Conservation (phyloP, 2,329 filamentous ascomycete species). For the Apiospora pterosperma region DNA sequence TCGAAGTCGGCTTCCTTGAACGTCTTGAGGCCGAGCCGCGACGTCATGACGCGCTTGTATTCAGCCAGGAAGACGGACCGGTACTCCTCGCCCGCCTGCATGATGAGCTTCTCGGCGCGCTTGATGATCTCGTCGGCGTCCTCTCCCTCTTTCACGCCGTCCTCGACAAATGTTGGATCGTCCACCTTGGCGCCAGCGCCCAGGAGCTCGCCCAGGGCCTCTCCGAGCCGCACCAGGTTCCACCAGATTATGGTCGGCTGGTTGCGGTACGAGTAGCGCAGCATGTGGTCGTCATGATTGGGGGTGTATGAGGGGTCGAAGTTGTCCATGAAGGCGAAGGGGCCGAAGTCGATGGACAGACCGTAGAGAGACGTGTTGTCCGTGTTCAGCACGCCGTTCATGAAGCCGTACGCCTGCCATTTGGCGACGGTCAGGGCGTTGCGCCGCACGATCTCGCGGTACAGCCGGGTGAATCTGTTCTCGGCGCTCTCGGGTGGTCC, state of each 20-base stretch:
- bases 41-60: conserved; percentile 82
- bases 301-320: conserved; percentile 95
- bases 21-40: conserved; percentile 71
- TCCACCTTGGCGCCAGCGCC: conserved; percentile 74
- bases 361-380: conserved; percentile 94
- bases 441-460: conserved; percentile 78
- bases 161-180: conserved; percentile 62
- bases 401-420: conserved; percentile 99
- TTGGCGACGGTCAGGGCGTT: conserved; percentile 86
- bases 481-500: conserved; percentile 67
- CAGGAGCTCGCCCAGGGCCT: conserved; percentile 83
- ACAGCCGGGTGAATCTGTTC: conserved; percentile 84
- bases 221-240: conserved; percentile 90
- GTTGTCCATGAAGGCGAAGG: conserved; percentile 96
- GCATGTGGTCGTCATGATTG: conserved; percentile 87
- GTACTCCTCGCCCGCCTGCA: conserved; percentile 79
- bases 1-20: conserved; percentile 75
- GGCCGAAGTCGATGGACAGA: conserved; percentile 89
- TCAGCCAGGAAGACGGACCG: conserved; percentile 83
- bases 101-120: conserved; percentile 81
- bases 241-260: conserved; percentile 98
- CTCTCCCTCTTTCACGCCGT: conserved; percentile 66
- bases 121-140: conserved; percentile 67
- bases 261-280: conserved; percentile 89
- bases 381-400: conserved; percentile 96